Percentiles rank a stretch among this genome's conserved stretches.
phyloP scores from a whole-genome alignment of 306 rosid species.

The Castanopsis chinensis region DNA sequence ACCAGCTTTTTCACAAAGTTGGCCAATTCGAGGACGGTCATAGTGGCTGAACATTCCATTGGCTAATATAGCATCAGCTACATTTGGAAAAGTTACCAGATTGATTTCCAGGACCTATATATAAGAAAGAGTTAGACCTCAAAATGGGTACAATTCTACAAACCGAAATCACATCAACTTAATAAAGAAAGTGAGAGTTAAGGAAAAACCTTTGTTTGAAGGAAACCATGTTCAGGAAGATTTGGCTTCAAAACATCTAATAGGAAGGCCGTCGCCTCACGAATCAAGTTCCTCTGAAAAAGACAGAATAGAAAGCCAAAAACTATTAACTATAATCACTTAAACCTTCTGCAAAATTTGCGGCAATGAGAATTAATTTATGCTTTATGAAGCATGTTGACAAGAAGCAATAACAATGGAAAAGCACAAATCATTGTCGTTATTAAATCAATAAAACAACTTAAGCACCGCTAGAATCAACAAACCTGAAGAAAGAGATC shows the following conservation, averaged over 20 bases:
- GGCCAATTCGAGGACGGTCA: constrained; percentile 95
- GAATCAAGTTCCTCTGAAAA: constrained; percentile 88
- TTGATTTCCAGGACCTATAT: constrained; percentile 91
- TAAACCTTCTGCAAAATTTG: neutral
- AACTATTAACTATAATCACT: neutral
- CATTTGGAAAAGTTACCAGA: constrained; percentile 95
- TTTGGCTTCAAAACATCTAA: constrained; percentile 97
- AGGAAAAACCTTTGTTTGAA: constrained; percentile 81
- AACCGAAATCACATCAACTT: neutral
- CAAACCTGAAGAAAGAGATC: constrained; percentile 97
- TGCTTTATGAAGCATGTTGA: neutral
- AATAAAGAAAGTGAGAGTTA: constrained; percentile 2
- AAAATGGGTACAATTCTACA: constrained; percentile 10
- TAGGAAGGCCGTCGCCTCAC: constrained; percentile 97
- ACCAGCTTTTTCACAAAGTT: constrained; percentile 97
- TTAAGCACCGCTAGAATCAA: neutral
- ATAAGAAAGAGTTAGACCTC: constrained; percentile 23
- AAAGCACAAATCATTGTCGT: neutral
- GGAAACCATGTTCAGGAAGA: constrained; percentile 87
- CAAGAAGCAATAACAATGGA: neutral
- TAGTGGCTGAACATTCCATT: constrained; percentile 99
- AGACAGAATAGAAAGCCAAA: constrained; percentile 16
- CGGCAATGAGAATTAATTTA: neutral
- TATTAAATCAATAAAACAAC: neutral
- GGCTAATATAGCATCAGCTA: constrained; percentile 97